Evolutionary conservation across 805 yeast species (phyloP).

Genomic region (Cyberlindnera petersonii): DNA sequence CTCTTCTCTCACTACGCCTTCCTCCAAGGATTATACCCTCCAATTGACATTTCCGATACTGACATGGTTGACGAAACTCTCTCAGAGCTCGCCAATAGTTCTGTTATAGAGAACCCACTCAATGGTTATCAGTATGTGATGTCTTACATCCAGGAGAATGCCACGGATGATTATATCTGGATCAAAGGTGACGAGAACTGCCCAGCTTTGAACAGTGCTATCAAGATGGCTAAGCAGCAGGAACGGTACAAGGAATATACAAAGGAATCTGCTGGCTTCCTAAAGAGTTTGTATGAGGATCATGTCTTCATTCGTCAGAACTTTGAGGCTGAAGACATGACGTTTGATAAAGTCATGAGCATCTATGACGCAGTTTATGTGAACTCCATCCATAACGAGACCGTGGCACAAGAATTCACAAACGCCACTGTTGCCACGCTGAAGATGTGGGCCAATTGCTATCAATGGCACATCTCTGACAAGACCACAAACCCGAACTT

Average conservation of each 20-base stretch:
- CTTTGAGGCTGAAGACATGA: constrained; percentile 29
- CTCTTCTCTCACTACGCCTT: constrained; percentile 40
- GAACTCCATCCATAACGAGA: constrained; percentile 39
- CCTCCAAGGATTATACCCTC: constrained; percentile 47
- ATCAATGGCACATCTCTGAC: constrained; percentile 35
- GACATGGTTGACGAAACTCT: constrained; percentile 25
- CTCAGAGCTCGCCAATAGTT: constrained; percentile 38
- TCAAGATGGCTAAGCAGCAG: constrained; percentile 28
- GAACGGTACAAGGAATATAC: constrained; percentile 29
- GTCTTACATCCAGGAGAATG: constrained; percentile 33
- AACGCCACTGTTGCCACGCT: constrained; percentile 31
- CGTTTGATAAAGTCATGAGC: constrained; percentile 36
- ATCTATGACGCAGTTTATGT: constrained; percentile 41
- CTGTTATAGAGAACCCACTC: constrained; percentile 35
- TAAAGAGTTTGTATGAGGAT: constrained; percentile 31
- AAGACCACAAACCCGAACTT: constrained; percentile 25
- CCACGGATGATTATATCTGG: constrained; percentile 38
- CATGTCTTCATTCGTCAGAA: constrained; percentile 26
- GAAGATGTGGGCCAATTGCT: constrained; percentile 35
- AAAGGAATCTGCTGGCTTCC: constrained; percentile 37
- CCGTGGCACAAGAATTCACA: constrained; percentile 33
- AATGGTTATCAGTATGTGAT: constrained; percentile 45
- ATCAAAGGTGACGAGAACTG: constrained; percentile 41
- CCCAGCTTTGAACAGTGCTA: constrained; percentile 36
- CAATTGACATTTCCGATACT: constrained; percentile 27